phyloP scores from a whole-genome alignment of 768 basidiomycete genomes.

The Lyophyllum shimeji region DNA sequence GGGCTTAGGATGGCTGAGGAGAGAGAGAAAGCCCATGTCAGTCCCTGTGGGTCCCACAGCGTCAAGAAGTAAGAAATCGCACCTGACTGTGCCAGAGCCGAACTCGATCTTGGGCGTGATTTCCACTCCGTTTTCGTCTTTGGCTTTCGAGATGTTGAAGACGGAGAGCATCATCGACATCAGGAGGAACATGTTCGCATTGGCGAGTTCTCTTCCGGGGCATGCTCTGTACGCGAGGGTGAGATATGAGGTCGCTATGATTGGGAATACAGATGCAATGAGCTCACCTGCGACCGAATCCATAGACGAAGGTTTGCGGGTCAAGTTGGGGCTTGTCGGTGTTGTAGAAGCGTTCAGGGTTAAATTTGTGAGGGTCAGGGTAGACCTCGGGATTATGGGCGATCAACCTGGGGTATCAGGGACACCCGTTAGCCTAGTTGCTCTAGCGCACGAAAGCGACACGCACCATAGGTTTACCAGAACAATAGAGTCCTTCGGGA shows the following conservation, averaged over 20 bases:
- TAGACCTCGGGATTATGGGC: conserved; percentile 32
- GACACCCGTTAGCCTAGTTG: background rate
- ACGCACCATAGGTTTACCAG: conserved; percentile 33
- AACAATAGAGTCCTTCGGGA: conserved; percentile 41
- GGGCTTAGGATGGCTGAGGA: conserved; percentile 14
- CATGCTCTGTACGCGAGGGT: conserved; percentile 27
- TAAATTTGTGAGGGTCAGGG: conserved; percentile 36
- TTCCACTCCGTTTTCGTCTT: conserved; percentile 25
- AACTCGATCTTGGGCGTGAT: conserved; percentile 12
- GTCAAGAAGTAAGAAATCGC: background rate
- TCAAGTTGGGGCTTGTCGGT: conserved; percentile 26
- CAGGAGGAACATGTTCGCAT: conserved; percentile 18
- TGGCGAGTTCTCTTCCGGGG: conserved; percentile 34
- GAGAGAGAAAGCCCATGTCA: background rate
- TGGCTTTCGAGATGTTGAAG: conserved; percentile 29
- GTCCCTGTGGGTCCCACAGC: background rate
- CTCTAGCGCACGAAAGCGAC: background rate
- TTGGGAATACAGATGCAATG: background rate
- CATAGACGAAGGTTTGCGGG: conserved; percentile 34
- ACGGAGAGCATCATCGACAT: conserved; percentile 28
- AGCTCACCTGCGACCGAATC: conserved; percentile 39
- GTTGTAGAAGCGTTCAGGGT: conserved; percentile 45
- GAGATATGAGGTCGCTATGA: background rate
- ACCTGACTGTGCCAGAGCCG: conserved; percentile 16
- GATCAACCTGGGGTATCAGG: conserved; percentile 27